phyloP scores from a whole-genome alignment of 768 basidiomycete genomes.

The Dictyophora rubrovolvata region DNA sequence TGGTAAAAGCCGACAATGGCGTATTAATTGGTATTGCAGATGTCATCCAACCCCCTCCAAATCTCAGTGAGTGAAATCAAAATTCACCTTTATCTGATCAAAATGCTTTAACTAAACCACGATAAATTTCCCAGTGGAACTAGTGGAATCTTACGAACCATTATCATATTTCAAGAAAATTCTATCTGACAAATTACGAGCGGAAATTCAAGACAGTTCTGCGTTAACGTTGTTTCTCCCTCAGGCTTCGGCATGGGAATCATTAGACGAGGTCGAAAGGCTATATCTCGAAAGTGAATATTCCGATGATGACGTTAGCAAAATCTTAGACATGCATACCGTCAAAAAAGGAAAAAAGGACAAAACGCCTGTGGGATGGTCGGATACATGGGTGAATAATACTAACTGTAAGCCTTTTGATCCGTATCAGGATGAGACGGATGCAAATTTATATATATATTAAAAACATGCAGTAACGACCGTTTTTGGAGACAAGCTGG shows the following conservation, averaged over 20 bases:
- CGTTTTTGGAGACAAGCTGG: constrained; percentile 54
- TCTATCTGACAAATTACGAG: constrained; percentile 46
- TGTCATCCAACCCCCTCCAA: constrained; percentile 64
- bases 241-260: constrained; percentile 73
- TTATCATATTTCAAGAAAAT: constrained; percentile 70
- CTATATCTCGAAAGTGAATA: constrained; percentile 85
- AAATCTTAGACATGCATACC: constrained; percentile 72
- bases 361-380: constrained; percentile 52
- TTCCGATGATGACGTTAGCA: constrained; percentile 66
- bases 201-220: constrained; percentile 52
- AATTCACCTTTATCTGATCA: background rate
- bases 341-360: constrained; percentile 27
- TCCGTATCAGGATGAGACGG: background rate
- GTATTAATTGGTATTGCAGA: constrained; percentile 62
- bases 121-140: constrained; percentile 34
- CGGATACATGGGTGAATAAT: constrained; percentile 44
- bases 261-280: constrained; percentile 65
- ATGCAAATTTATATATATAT: background rate
- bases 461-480: constrained; percentile 45
- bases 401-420: constrained; percentile 39
- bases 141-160: constrained; percentile 47
- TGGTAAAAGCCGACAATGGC: constrained; percentile 61
- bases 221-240: constrained; percentile 87
- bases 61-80: constrained; percentile 46
- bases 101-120: background rate